Evolutionary conservation across 306 rosid genomes (phyloP).

Genomic region (Dalbergia oliveri): DNA sequence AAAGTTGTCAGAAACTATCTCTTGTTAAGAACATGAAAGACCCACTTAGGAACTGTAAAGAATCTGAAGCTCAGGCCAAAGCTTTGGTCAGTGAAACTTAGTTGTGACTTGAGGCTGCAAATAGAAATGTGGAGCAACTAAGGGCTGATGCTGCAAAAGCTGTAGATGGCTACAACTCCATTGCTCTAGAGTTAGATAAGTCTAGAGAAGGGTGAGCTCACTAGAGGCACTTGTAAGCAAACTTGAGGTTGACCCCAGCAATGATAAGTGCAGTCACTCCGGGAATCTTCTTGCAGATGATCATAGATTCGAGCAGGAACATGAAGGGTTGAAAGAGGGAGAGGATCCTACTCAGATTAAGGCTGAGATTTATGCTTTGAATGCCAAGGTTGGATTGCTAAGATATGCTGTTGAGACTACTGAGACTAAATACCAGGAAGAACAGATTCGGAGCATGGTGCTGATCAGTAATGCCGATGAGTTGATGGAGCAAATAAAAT

Average conservation of each 20-base stretch:
- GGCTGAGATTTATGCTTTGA: conserved; percentile 60
- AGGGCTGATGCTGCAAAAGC: conserved; percentile 64
- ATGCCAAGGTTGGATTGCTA: conserved; percentile 61
- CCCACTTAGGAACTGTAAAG: conserved; percentile 62
- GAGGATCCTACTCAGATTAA: conserved; percentile 47
- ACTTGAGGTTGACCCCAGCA: conserved; percentile 47
- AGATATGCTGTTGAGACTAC: conserved; percentile 69
- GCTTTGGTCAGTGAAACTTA: conserved; percentile 64
- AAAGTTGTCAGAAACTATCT: conserved; percentile 69
- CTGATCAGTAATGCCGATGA: conserved; percentile 71
- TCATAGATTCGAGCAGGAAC: conserved; percentile 34
- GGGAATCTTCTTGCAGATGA: conserved; percentile 37
- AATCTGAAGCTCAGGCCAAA: conserved; percentile 74
- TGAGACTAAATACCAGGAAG: conserved; percentile 80
- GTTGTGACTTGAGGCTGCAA: conserved; percentile 77
- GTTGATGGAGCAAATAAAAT: conserved; percentile 73
- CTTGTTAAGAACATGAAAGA: conserved; percentile 68
- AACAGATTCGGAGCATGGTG: conserved; percentile 70
- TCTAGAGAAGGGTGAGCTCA: conserved; percentile 62
- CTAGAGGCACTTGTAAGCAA: conserved; percentile 62
- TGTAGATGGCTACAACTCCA: conserved; percentile 60
- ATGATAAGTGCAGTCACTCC: conserved; percentile 34
- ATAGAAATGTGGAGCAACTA: conserved; percentile 64
- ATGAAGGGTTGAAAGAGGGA: conserved; percentile 42
- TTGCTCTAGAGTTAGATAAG: conserved; percentile 67